Conservation (phyloP, 805 yeast genomes). For the Candida odintsovae region DNA sequence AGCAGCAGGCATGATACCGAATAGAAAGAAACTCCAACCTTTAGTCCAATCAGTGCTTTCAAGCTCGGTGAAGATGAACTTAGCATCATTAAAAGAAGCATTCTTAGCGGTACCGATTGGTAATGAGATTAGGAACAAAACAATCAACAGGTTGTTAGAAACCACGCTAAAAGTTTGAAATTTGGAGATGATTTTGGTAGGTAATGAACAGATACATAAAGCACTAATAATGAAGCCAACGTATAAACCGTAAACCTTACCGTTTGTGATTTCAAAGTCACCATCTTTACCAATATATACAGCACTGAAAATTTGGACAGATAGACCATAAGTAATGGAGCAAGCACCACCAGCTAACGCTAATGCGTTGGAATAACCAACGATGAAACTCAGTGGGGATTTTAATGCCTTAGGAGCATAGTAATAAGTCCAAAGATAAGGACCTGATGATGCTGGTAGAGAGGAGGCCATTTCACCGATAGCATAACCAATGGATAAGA, state of each 20-base stretch:
- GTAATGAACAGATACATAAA: constrained; percentile 45
- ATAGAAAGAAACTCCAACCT: constrained; percentile 48
- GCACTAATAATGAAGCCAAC: constrained; percentile 54
- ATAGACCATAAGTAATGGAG: constrained; percentile 65
- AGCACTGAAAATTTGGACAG: constrained; percentile 51
- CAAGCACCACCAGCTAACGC: constrained; percentile 64
- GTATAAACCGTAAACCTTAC: constrained; percentile 57
- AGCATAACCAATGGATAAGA: constrained; percentile 50
- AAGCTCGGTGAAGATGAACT: constrained; percentile 48
- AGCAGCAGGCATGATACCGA: constrained; percentile 56
- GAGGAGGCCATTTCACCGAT: constrained; percentile 66
- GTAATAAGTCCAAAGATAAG: constrained; percentile 63
- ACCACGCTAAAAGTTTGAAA: constrained; percentile 55
- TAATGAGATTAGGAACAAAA: constrained; percentile 54
- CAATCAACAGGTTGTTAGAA: constrained; percentile 46
- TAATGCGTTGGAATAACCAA: constrained; percentile 63
- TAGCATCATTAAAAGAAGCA: constrained; percentile 33
- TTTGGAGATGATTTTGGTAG: constrained; percentile 51
- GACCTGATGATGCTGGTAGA: constrained; percentile 72
- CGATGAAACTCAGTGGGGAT: constrained; percentile 51
- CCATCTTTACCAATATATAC: constrained; percentile 52
- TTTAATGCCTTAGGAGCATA: constrained; percentile 52
- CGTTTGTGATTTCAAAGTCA: constrained; percentile 46
- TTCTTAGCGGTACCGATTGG: constrained; percentile 47
- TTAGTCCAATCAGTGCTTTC: constrained; percentile 47